Base-by-base conservation (phyloP, 2,329 filamentous ascomycete genomes). In the Tolypocladium endophyticum region DNA sequence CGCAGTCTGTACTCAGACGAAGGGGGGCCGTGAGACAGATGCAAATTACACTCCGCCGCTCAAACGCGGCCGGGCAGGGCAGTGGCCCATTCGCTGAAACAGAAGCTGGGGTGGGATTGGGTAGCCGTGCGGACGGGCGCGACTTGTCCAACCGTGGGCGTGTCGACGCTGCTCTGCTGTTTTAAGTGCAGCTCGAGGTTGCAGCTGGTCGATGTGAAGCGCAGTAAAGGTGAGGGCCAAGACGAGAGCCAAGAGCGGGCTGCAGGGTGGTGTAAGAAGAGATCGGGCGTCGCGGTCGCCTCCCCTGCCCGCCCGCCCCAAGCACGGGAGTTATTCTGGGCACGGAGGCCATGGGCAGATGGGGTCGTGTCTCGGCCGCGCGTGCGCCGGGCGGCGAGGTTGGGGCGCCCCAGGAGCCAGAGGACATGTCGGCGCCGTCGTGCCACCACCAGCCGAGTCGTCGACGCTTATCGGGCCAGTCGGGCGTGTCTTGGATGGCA, bases 71-170 rank as follows among this genome's bases (percentile, higher is more conserved):
- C 61, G 60, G 62, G 62, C 61, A 64, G 61, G 60, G 56, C 65
- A 59, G 60, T 62, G 62, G 62, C 61, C 50, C 59, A 67, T 68
- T 66, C 61, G 63, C 61, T 64, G 60, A 64, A 61, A 65, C 58
- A 60, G 60, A 58, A 38, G 54, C 60, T 60, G 63, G 65, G 67
- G 64, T 64, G 63, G 65, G 62, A 64, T 68, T 65, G 65, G 64
- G 64, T 64, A 66, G 63, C 60, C 59, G 60, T 64, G 61, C 58
- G 50, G 56, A 55, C 28, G 50, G 50, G 30, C 50, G 30, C 18
- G 28, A 4, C 4, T 5, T 52, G 45, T 50, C 45, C 23, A 50
- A 50, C 23, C 25, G 45, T 16, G 6, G 33, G n/a, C 53, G 53
- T 55, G 53, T 55, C 53, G 33, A 38, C 3, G 53, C 33, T 18